Evolutionary conservation across 257 asterid genomes (phyloP), one percentile per base, ranked within the genome.

Genomic region (Solanum chmielewskii): DNA sequence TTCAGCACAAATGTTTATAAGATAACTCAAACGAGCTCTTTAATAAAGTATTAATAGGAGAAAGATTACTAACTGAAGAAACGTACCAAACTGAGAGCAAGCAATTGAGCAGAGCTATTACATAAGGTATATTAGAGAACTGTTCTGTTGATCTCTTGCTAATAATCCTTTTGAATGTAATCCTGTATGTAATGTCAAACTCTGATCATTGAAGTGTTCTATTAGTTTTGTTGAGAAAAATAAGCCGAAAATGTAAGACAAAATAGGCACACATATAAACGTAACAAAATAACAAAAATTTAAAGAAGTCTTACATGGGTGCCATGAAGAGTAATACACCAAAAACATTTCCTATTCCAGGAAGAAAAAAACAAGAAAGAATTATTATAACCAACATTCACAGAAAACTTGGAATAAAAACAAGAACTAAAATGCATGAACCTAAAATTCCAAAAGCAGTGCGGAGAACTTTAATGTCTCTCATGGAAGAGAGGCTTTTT

Each of bases 301-400:
- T 77, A 39, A 77, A 8, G 3, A 77, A 77, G 59, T 21, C 94
- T 92, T 90, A 95, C 99, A 90, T 70, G 37, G 99, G 98, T 11
- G 98, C 90, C 91, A 96, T 86, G 94, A 95, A 96, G 87, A 96
- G 92, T 60, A 93, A 93, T 87, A 95, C 88, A 21, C 97, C 99
- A 85, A 92, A 90, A 52, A 91, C 93, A 90, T 96, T 93, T 81
- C 98, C 98, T 95, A 92, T 37, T 27, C 49, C 29, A n/a, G 20
- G 64, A 80, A 31, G 18, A 10, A 1, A 56, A 64, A 68, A 33
- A 66, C 7, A 27, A 37, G 23, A 25, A 11, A 71, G 68, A 41
- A 21, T n/a, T 73, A 7, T 14, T 33, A 39, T 52, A 37, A 86
- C 29, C 3, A 77, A 29, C 25, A 49, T 25, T 82, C 41, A 64